Conservation (phyloP, 306 rosid species). For the Quercus cerris region DNA sequence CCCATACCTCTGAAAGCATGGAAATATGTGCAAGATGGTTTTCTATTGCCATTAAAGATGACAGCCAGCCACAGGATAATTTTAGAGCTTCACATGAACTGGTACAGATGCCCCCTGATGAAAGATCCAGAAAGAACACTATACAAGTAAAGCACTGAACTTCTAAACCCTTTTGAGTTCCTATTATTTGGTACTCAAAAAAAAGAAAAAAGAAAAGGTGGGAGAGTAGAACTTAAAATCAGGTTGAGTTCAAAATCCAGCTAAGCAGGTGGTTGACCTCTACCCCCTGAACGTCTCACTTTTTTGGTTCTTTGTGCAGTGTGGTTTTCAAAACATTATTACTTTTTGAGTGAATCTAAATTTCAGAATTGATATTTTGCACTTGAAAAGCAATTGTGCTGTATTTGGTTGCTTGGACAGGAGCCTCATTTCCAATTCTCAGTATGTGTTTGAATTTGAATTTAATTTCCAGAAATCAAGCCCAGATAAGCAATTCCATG, state of each 20-base stretch:
- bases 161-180: constrained; percentile 2
- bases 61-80: constrained; percentile 36
- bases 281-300: no score
- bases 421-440: not conserved
- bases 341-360: not conserved
- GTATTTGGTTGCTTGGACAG: not conserved
- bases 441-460: not conserved
- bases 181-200: constrained; percentile 11
- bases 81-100: constrained; percentile 38
- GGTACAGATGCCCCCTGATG: constrained; percentile 28
- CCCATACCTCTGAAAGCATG: constrained; percentile 97
- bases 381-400: not conserved
- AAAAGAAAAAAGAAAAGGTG: constrained; percentile 5
- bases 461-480: not conserved
- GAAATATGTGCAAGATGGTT: constrained; percentile 90
- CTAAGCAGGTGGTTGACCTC: not conserved
- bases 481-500: not conserved
- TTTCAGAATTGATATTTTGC: not conserved
- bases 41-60: constrained; percentile 56
- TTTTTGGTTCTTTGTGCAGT: no score
- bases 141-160: constrained; percentile 54
- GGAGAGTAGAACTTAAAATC: not conserved
- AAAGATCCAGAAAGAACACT: constrained; percentile 41
- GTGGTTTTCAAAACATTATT: no score
- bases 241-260: not conserved